Evolutionary conservation across 305 asterid genomes (phyloP).

Genomic region (Stenogyne calaminthoides): DNA sequence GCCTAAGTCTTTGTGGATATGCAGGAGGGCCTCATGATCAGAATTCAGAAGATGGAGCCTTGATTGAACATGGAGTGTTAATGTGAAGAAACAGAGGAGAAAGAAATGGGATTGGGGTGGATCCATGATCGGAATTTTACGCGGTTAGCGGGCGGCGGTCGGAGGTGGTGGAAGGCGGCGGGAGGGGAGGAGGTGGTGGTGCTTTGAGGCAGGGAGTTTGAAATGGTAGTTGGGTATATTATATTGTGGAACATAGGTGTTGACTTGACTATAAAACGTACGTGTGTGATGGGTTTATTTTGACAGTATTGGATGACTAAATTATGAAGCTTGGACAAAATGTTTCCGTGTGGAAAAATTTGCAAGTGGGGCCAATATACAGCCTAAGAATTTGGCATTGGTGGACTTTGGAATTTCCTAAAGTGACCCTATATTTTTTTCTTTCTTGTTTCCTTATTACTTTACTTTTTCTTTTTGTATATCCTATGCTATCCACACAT

Average conservation of each 20-base stretch:
- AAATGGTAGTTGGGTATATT: slow-evolving; percentile 22
- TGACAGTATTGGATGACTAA: too few relatives aligned
- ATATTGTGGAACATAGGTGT: background rate
- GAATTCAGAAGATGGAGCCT: slow-evolving; percentile 47
- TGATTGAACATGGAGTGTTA: slow-evolving; percentile 50
- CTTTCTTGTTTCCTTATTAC: background rate
- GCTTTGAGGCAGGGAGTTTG: slow-evolving; percentile 17
- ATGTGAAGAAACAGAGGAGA: slow-evolving; percentile 42
- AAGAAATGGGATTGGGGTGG: slow-evolving; percentile 35
- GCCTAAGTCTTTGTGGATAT: too few relatives aligned
- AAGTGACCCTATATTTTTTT: background rate
- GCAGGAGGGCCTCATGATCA: slow-evolving; percentile 57
- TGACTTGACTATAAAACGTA: slow-evolving; percentile 25
- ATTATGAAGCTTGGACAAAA: too few relatives aligned
- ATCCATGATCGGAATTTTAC: slow-evolving; percentile 36
- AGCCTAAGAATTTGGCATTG: background rate
- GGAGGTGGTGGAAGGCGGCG: slow-evolving; percentile 3
- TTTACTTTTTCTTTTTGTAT: background rate
- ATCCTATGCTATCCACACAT: background rate
- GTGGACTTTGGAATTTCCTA: background rate
- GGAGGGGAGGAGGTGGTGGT: slow-evolving; percentile 29
- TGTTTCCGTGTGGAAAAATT: too few relatives aligned
- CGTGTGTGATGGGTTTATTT: too few relatives aligned
- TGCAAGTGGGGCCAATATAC: too few relatives aligned
- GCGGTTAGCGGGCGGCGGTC: slow-evolving; percentile 14